Percentiles rank a stretch among this genome's conserved stretches.
Conservation (phyloP, 208 protist species). For the Trypanosoma cruzi region DNA sequence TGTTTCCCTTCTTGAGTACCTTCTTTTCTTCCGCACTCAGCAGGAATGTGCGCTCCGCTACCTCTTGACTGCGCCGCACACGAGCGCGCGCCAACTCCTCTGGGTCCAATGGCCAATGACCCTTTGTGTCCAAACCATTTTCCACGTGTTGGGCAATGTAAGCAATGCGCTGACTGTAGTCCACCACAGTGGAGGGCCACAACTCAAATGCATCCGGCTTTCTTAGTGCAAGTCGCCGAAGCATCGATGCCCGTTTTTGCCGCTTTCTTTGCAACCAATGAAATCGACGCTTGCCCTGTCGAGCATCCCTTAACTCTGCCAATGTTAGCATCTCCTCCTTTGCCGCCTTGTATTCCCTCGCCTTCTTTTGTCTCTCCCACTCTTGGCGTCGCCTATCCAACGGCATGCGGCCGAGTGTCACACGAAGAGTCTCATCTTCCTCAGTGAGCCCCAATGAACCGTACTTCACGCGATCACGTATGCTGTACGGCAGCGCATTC, state of each 20-base stretch:
- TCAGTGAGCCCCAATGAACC: conserved; percentile 87
- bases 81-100: conserved; percentile 61
- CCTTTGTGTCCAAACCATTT: conserved; percentile 80
- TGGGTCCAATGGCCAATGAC: conserved; percentile 75
- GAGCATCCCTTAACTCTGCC: conserved; percentile 71
- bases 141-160: conserved; percentile 90
- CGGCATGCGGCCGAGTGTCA: conserved; percentile 72
- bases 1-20: conserved; percentile 14
- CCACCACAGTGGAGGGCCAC: conserved; percentile 72
- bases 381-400: conserved; percentile 62
- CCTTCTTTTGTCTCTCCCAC: conserved; percentile 76
- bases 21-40: conserved; percentile 55
- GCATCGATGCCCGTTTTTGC: conserved; percentile 56
- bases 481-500: conserved; percentile 74
- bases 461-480: conserved; percentile 90
- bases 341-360: conserved; percentile 74
- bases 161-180: conserved; percentile 82
- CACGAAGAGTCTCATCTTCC: conserved; percentile 83
- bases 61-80: conserved; percentile 47
- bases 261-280: conserved; percentile 86
- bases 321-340: conserved; percentile 75
- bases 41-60: conserved; percentile 72
- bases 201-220: conserved; percentile 74
- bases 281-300: conserved; percentile 82
- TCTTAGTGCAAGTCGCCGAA: conserved; percentile 75